Conservation (phyloP, 1,139 yeast species). For the Saccharomyces pastorianus region DNA sequence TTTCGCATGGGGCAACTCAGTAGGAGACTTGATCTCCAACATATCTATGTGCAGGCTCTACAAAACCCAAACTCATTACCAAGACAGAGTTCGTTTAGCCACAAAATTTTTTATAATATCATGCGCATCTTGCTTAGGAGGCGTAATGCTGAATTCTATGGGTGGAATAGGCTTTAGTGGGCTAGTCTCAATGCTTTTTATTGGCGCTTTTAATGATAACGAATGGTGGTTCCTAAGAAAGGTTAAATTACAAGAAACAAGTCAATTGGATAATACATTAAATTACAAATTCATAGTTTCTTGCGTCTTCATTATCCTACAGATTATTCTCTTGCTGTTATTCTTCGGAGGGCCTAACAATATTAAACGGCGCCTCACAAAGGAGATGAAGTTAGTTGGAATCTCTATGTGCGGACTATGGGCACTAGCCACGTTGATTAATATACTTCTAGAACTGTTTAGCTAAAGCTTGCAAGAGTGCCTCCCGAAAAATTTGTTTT, state of each 20-base stretch:
- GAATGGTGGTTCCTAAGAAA: conserved; percentile 23
- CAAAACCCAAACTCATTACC: conserved; percentile 20
- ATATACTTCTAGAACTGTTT: conserved; percentile 10
- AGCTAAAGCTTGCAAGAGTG: too few relatives aligned
- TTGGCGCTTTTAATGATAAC: conserved; percentile 12
- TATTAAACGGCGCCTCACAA: conserved; percentile 10
- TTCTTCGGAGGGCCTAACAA: conserved; percentile 15
- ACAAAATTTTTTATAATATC: conserved; percentile 30
- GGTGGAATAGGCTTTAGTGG: conserved; percentile 32
- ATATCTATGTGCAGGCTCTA: conserved; percentile 42
- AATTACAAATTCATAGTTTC: conserved; percentile 25
- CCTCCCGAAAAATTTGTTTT: background rate
- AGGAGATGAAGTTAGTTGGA: conserved; percentile 20
- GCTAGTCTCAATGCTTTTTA: conserved; percentile 25
- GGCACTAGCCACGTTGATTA: conserved; percentile 25
- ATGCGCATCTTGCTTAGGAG: conserved; percentile 31
- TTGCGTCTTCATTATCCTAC: conserved; percentile 18
- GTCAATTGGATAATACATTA: background rate
- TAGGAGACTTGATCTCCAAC: conserved; percentile 88
- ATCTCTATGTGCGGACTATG: conserved; percentile 26
- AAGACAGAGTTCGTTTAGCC: conserved; percentile 18
- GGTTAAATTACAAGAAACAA: conserved; percentile 13
- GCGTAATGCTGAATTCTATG: conserved; percentile 31
- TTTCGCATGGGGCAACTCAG: conserved; percentile 86
- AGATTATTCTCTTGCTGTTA: conserved; percentile 13